These are phyloP conservation scores for Lichtheimia hyalospora DNA, from an alignment of 371 early-diverging fungal species.

Conservation along the genomic window DNA sequence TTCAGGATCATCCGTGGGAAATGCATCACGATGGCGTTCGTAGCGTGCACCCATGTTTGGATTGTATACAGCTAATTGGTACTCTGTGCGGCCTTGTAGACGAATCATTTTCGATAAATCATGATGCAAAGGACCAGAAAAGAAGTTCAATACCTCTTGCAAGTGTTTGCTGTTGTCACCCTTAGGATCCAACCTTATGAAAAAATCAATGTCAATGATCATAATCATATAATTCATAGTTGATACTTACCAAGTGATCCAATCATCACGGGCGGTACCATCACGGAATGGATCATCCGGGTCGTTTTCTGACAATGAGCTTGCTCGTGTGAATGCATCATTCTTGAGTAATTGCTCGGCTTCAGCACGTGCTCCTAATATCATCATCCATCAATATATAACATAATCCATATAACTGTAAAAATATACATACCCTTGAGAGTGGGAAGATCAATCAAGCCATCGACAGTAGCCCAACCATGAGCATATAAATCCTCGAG, in stretches of 20 bases:
- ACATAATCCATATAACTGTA: background rate
- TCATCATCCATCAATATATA: background rate
- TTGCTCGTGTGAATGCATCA: constrained; percentile 32
- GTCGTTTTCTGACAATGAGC: constrained; percentile 20
- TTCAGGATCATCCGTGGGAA: constrained; percentile 55
- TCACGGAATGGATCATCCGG: constrained; percentile 64
- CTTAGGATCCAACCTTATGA: constrained; percentile 22
- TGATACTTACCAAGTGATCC: constrained; percentile 48
- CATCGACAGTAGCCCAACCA: constrained; percentile 56
- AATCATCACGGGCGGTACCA: constrained; percentile 59
- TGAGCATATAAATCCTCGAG: constrained; percentile 51
- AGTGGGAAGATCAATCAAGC: constrained; percentile 37
- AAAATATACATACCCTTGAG: constrained; percentile 26
- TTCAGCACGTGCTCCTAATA: constrained; percentile 31
- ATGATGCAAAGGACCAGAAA: constrained; percentile 39
- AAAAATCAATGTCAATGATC: constrained; percentile 2
- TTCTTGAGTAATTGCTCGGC: constrained; percentile 25
- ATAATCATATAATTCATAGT: background rate
- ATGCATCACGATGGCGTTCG: constrained; percentile 64
- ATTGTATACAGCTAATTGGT: constrained; percentile 60
- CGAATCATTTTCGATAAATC: constrained; percentile 52
- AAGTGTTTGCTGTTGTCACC: constrained; percentile 22
- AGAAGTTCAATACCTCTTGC: constrained; percentile 31
- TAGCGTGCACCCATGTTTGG: constrained; percentile 58
- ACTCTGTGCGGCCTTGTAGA: constrained; percentile 55